phyloP scores from a whole-genome alignment of 495 filamentous ascomycete species.

The Cercophora samala region DNA sequence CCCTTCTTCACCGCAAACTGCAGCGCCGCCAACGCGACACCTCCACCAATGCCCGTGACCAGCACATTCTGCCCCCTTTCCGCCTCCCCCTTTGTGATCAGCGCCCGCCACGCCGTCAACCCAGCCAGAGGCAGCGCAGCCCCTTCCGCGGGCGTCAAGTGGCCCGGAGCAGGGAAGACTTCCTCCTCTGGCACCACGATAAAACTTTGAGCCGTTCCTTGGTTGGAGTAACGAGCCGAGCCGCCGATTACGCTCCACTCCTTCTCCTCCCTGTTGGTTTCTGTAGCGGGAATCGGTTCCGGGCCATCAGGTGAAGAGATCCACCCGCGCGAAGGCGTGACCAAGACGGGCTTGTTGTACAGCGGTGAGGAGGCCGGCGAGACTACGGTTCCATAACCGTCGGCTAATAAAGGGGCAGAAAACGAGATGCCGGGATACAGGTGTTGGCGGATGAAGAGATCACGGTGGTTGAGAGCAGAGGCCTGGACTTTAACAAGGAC shows the following conservation, averaged over 20 bases:
- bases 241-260: constrained; percentile 71
- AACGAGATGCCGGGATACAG: constrained; percentile 84
- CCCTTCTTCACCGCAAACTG: constrained; percentile 66
- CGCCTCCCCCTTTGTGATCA: constrained; percentile 67
- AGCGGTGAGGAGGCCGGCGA: constrained; percentile 55
- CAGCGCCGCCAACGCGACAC: constrained; percentile 69
- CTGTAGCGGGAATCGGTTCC: constrained; percentile 39
- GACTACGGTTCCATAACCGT: constrained; percentile 73
- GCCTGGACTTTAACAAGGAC: constrained; percentile 68
- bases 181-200: constrained; percentile 65
- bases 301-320: constrained; percentile 64
- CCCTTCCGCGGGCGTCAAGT: constrained; percentile 67
- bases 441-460: constrained; percentile 87
- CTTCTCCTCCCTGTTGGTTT: constrained; percentile 27
- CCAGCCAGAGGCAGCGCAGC: constrained; percentile 80
- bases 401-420: constrained; percentile 68
- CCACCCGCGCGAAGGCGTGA: constrained; percentile 77
- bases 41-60: constrained; percentile 76
- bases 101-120: constrained; percentile 81
- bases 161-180: constrained; percentile 68
- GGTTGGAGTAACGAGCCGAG: constrained; percentile 53
- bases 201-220: constrained; percentile 69
- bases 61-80: constrained; percentile 60
- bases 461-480: constrained; percentile 84
- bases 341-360: constrained; percentile 63